Conservation (phyloP, 805 yeast genomes). For the Saccharomycopsis microspora region DNA sequence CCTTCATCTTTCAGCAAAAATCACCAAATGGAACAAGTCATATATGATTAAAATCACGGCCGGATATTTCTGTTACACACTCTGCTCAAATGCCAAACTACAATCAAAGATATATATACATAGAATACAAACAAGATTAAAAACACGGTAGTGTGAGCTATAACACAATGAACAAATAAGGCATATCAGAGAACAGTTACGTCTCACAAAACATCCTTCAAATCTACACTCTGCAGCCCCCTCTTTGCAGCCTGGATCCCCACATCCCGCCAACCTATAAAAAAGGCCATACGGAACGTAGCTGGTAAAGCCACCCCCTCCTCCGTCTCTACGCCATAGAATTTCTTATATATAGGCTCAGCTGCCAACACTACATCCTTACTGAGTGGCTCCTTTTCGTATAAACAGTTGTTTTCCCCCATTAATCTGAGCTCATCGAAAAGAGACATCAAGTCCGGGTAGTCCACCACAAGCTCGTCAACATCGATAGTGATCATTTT, state of each 20-base stretch:
- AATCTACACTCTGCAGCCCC: conserved; percentile 57
- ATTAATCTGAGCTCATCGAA: conserved; percentile 63
- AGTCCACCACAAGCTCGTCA: conserved; percentile 71
- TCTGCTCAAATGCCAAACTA: background rate
- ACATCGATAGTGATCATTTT: conserved; percentile 74
- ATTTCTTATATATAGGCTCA: conserved; percentile 55
- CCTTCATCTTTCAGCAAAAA: no score
- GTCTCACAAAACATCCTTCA: conserved; percentile 44
- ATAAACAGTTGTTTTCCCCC: conserved; percentile 76
- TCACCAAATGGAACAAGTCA: no score
- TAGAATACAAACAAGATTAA: no score
- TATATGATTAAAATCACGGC: no score
- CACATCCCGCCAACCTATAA: conserved; percentile 81
- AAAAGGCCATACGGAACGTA: conserved; percentile 64
- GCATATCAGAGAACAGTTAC: background rate
- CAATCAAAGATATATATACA: background rate
- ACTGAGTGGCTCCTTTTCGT: conserved; percentile 30
- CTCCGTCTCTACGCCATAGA: conserved; percentile 56
- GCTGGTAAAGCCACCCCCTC: conserved; percentile 48
- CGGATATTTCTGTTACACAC: no score
- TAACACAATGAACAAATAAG: background rate
- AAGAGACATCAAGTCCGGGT: conserved; percentile 58
- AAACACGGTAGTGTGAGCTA: no score
- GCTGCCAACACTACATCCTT: conserved; percentile 66
- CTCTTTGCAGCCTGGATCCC: conserved; percentile 67